Evolutionary conservation across 208 protist species (phyloP).

Genomic region (Trypanosoma vivax): DNA sequence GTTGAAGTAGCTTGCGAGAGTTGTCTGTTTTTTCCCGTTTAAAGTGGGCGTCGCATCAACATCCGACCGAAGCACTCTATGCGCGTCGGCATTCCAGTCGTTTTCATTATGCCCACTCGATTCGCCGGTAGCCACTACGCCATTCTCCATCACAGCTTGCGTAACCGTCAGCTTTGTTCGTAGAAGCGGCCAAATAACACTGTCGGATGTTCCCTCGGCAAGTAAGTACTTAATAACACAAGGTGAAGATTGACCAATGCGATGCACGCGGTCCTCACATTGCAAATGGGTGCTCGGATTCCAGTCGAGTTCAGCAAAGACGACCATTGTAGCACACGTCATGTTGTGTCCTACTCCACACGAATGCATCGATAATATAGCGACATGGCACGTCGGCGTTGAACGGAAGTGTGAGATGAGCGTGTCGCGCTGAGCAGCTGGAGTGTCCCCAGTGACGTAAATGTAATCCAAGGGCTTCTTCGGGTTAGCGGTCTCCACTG

Average conservation of each 20-base stretch:
- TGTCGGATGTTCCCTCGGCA: constrained; percentile 86
- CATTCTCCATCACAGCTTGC: constrained; percentile 62
- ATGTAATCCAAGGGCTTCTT: constrained; percentile 83
- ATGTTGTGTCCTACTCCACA: constrained; percentile 95
- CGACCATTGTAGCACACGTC: constrained; percentile 87
- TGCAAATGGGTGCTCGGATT: constrained; percentile 94
- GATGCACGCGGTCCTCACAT: constrained; percentile 95
- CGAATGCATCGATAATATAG: constrained; percentile 91
- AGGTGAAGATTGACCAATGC: constrained; percentile 89
- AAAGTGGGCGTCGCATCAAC: constrained; percentile 9
- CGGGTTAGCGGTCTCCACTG: constrained; percentile 59
- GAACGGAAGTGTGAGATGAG: constrained; percentile 74
- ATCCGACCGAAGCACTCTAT: constrained; percentile 11
- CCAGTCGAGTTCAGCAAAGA: constrained; percentile 97
- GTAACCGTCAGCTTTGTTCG: constrained; percentile 83
- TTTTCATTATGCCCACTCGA: constrained; percentile 5
- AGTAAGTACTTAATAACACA: constrained; percentile 93
- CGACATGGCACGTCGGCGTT: constrained; percentile 63
- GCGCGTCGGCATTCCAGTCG: not conserved
- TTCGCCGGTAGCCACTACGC: not conserved
- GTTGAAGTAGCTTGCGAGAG: constrained; percentile 15
- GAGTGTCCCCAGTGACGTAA: constrained; percentile 87
- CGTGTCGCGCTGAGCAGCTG: constrained; percentile 50
- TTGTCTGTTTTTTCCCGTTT: constrained; percentile 14
- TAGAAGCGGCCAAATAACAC: constrained; percentile 88